These are phyloP conservation scores for Trametes cinnabarina DNA, from an alignment of 768 basidiomycete genomes.

Conservation along the genomic window DNA sequence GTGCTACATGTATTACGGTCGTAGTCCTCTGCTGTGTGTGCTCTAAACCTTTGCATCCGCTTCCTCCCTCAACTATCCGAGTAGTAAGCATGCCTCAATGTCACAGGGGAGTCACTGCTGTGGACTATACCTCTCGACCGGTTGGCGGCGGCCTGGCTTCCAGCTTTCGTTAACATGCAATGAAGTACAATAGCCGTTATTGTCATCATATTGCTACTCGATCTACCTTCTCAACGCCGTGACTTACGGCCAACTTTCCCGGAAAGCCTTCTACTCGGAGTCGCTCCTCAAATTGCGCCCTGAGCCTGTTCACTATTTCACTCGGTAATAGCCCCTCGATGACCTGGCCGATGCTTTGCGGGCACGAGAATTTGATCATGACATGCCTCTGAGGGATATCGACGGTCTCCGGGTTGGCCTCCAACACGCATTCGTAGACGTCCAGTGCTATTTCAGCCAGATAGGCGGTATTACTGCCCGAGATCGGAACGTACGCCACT, in stretches of 20 bases:
- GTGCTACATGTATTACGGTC: too few species aligned
- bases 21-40: too few species aligned
- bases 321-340: conserved; percentile 19
- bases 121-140: too few species aligned
- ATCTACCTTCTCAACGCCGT: conserved; percentile 40
- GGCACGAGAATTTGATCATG: conserved; percentile 60
- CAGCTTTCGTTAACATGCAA: too few species aligned
- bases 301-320: conserved; percentile 33
- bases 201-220: conserved; percentile 45
- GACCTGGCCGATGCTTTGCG: conserved; percentile 28
- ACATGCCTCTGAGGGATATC: conserved; percentile 29
- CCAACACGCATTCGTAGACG: conserved; percentile 46
- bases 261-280: conserved; percentile 27
- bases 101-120: too few species aligned
- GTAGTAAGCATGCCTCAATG: too few species aligned
- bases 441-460: conserved; percentile 48
- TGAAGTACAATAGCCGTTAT: too few species aligned
- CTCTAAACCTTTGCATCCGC: too few species aligned
- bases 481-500: conserved; percentile 48
- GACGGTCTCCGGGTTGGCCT: conserved; percentile 1
- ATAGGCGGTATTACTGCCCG: conserved; percentile 33
- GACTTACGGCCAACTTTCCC: conserved; percentile 29
- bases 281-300: conserved; percentile 34
- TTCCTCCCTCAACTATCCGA: too few species aligned
- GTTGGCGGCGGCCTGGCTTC: too few species aligned